phyloP scores from a whole-genome alignment of 768 basidiomycete genomes.

The Jaapia argillacea region DNA sequence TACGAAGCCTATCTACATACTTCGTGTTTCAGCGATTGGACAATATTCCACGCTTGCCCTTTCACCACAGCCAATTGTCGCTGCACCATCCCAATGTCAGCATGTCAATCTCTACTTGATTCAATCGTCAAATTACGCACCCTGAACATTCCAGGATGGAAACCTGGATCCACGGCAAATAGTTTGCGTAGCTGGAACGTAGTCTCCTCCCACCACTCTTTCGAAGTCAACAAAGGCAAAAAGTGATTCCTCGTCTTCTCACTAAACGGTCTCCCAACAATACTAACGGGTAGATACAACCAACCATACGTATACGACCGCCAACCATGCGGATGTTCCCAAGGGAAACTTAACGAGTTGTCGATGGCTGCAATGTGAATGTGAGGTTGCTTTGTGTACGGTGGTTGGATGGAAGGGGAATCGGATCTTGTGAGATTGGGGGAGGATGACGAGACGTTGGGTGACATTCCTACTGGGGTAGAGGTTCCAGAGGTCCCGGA shows the following conservation, averaged over 20 bases:
- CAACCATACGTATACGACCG: conserved; percentile 79
- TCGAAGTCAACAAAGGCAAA: conserved; percentile 72
- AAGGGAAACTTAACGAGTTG: conserved; percentile 87
- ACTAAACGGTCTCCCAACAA: conserved; percentile 82
- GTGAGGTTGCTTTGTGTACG: conserved; percentile 60
- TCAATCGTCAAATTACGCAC: conserved; percentile 30
- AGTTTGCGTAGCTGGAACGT: conserved; percentile 66
- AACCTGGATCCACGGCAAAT: conserved; percentile 77
- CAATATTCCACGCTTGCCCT: conserved; percentile 86
- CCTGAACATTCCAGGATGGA: conserved; percentile 84
- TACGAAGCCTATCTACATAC: too few relatives aligned
- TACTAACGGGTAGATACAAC: conserved; percentile 76
- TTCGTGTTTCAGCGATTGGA: conserved; percentile 70
- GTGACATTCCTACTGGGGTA: conserved; percentile 8
- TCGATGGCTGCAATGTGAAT: conserved; percentile 91
- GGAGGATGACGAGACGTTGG: conserved; percentile 8
- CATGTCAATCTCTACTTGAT: neutral
- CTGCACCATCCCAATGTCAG: conserved; percentile 23
- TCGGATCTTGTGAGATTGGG: conserved; percentile 9
- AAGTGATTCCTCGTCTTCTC: conserved; percentile 76
- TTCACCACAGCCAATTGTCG: conserved; percentile 89
- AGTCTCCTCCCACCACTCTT: conserved; percentile 86
- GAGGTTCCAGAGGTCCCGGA: too few relatives aligned
- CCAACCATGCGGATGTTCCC: conserved; percentile 79
- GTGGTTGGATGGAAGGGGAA: conserved; percentile 6